Evolutionary conservation across 805 yeast genomes (phyloP), one percentile per base, ranked within the genome.

Genomic region (Metschnikowia matae): DNA sequence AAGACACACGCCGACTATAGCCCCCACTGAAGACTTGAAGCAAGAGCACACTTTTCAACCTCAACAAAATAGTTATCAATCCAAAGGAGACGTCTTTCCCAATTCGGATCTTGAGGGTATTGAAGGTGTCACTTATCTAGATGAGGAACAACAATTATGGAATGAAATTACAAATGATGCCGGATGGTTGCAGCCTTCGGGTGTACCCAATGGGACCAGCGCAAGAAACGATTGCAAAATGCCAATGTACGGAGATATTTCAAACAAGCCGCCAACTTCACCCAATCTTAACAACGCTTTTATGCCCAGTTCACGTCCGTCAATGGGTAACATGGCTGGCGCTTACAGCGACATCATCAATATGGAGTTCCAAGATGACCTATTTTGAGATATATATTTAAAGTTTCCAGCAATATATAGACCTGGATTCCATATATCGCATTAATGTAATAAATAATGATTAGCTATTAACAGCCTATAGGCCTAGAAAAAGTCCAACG

Each of bases 131-230:
- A 70, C 76, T 0, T 68, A 69, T 50, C 53, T 70, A 29, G 72
- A 68, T 37, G 77, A 72, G 43, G 78, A 74, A 51, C 78, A 73
- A 49, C 63, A 84, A 53, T 67, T 87, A 32, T 87, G 95, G 95
- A 83, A 81, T 60, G 91, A 86, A 54, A 83, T 87, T 49, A 82
- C 90, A 0, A 80, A 79, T 59, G 89, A 85, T 59, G 91, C 91
- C 0, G 83, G 80, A 56, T 87, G 95, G 95, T 65, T 87, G 49
- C 71, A 70, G 40, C 57, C 64, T 14, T 26, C 59, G 18, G 50
- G 60, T 31, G 35, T 51, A 13, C 47, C 57, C 29, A 46, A 42
- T 6, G 39, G 39, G 11, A 23, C 48, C 11, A 15, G 45, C 6
- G 18, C 42, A 23, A 47, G 48, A 10, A 32, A 35, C 18, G 54